Evolutionary conservation across 148 eudicot species (phyloP), one percentile per base, ranked within the genome.

Genomic region (Rhododendron simsii): DNA sequence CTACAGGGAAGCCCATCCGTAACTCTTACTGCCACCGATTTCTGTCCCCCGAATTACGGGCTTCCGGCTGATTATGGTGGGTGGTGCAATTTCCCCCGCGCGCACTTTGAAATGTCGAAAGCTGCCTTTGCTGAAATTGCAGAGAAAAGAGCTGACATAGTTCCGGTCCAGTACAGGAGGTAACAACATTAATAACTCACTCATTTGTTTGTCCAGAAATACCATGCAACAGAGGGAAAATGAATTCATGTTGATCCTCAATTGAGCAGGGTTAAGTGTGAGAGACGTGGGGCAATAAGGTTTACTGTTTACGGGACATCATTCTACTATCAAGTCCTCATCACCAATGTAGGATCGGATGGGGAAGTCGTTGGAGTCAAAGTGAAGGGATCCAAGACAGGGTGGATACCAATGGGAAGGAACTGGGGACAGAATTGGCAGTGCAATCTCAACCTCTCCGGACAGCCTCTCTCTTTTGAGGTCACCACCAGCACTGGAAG

Each of bases 341-440:
- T 95, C 81, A 91, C 88, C 84, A 95, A 95, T 82, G 95, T 95
- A 51, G 95, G 94, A 1, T 91, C 86, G 30, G 95, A 91, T 53
- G 96, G 98, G 15, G 91, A 93, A 85, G 93, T 95, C 0, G 86
- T 85, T 0, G 95, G 87, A 23, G 92, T 92, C 26, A 95, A 92
- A 84, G 92, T 95, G 14, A 95, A 95, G 86, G 98, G 98, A 26
- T 90, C 95, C 16, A 92, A 87, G 88, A 93, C 93, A 3, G 93
- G 94, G 30, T 95, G 98, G 98, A 91, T 92, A 69, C 90, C 93
- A 5, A 93, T 95, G 96, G 93, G 92, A 57, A 90, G 98, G 90
- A 92, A 95, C 85, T 95, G 98, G 98, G 98, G 98, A 11, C 98
- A 95, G 37, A 90, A 88, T 69, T 95, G 98, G 98, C 92, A 93